Evolutionary conservation across 257 asterid species (phyloP).

Genomic region (Echium plantagineum): DNA sequence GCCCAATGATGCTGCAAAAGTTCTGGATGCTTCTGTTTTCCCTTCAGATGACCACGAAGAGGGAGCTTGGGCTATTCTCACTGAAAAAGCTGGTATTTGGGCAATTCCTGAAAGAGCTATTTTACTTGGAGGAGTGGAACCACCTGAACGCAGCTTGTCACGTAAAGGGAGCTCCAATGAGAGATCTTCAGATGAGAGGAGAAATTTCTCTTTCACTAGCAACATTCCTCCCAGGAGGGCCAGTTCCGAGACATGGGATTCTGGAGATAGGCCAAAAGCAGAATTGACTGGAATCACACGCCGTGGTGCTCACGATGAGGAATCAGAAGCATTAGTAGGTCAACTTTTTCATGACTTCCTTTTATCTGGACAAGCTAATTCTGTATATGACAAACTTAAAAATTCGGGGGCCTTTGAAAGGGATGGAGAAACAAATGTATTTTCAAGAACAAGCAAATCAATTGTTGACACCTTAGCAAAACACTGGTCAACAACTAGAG

Average conservation of each 20-base stretch:
- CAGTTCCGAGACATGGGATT: conserved; percentile 75
- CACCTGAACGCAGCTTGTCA: conserved; percentile 90
- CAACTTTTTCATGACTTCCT: conserved; percentile 79
- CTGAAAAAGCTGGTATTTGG: conserved; percentile 97
- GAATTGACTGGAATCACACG: conserved; percentile 51
- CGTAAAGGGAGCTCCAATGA: conserved; percentile 89
- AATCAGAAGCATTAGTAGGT: conserved; percentile 76
- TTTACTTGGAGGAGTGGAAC: conserved; percentile 84
- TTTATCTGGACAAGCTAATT: conserved; percentile 71
- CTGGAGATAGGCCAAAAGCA: conserved; percentile 58
- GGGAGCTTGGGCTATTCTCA: conserved; percentile 90
- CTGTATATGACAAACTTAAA: conserved; percentile 50
- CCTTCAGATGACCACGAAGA: conserved; percentile 65
- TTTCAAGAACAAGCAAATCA: conserved; percentile 79
- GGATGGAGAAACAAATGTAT: conserved; percentile 78
- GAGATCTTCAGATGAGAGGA: conserved; percentile 51
- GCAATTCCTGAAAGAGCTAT: conserved; percentile 95
- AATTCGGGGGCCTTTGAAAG: conserved; percentile 79
- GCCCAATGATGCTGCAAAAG: conserved; percentile 91
- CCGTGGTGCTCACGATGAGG: conserved; percentile 76
- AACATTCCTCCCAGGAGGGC: conserved; percentile 70
- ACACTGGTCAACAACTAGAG: conserved; percentile 96
- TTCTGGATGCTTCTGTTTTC: conserved; percentile 81
- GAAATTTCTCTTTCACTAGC: conserved; percentile 40
- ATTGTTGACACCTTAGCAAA: conserved; percentile 90